These are phyloP conservation scores for Raphanus raphanistrum DNA, from an alignment of 345 rosid species.

Conservation along the genomic window DNA sequence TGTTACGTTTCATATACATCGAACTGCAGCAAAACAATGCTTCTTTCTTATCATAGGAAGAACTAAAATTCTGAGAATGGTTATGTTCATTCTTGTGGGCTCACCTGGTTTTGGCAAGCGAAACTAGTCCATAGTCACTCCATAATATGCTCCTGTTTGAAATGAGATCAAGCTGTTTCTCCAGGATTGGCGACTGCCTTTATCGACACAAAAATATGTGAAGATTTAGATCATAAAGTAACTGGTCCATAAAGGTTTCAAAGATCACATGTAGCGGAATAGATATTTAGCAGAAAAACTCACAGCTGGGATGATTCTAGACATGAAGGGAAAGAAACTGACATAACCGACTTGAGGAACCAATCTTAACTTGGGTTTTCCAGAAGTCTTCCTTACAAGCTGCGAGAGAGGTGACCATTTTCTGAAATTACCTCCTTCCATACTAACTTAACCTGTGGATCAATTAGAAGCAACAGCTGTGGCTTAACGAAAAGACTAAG, in stretches of 20 bases:
- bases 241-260: neutral
- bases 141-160: constrained; percentile 73
- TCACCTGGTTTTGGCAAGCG: constrained; percentile 91
- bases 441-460: constrained; percentile 68
- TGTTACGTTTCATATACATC: constrained; percentile 92
- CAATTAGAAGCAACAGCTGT: constrained; percentile 1
- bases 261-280: neutral
- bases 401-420: constrained; percentile 60
- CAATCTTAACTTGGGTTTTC: constrained; percentile 59
- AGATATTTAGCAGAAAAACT: constrained; percentile 39
- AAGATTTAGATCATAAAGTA: neutral
- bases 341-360: constrained; percentile 94
- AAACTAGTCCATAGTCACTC: constrained; percentile 86
- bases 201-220: neutral
- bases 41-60: neutral
- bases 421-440: constrained; percentile 66
- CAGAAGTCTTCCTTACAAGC: constrained; percentile 71
- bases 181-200: constrained; percentile 91
- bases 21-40: constrained; percentile 50
- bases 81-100: constrained; percentile 1
- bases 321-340: constrained; percentile 92
- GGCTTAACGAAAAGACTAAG: neutral
- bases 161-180: constrained; percentile 86
- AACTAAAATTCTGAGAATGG: neutral
- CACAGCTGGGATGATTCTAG: constrained; percentile 83